phyloP scores from a whole-genome alignment of 768 basidiomycete species.

The Suillus ampliporus region DNA sequence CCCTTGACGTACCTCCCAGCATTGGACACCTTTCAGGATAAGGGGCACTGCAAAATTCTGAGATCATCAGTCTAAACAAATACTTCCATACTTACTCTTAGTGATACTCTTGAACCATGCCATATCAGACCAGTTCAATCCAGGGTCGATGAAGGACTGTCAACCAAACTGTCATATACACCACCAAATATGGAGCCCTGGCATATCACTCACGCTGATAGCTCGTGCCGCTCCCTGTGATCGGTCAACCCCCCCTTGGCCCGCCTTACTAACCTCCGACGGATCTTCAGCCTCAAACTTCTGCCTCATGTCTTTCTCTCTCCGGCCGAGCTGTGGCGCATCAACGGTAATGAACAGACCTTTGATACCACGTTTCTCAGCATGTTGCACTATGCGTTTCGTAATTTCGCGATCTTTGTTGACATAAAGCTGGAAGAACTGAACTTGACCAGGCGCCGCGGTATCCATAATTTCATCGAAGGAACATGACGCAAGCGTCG shows the following conservation, averaged over 20 bases:
- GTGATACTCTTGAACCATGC: constrained; percentile 67
- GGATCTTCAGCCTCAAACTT: constrained; percentile 77
- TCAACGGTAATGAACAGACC: constrained; percentile 95
- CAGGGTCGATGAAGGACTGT: constrained; percentile 91
- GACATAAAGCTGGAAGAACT: constrained; percentile 87
- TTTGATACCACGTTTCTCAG: constrained; percentile 84
- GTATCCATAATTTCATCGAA: constrained; percentile 93
- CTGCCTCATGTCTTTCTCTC: constrained; percentile 96
- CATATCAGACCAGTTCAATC: constrained; percentile 83
- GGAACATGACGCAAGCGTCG: constrained; percentile 88
- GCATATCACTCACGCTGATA: constrained; percentile 63
- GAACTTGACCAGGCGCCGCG: constrained; percentile 73
- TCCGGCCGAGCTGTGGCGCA: constrained; percentile 88
- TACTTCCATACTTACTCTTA: constrained; percentile 42
- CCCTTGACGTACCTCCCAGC: constrained; percentile 36
- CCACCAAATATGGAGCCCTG: not conserved
- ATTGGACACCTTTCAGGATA: constrained; percentile 61
- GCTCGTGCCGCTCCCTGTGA: constrained; percentile 90
- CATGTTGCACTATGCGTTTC: constrained; percentile 82
- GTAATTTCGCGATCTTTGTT: constrained; percentile 87
- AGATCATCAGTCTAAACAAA: not conserved
- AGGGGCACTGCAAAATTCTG: constrained; percentile 51
- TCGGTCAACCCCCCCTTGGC: constrained; percentile 55
- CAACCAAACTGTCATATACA: not conserved
- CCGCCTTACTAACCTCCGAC: constrained; percentile 27